A percentile compares a stretch with the other conserved stretches of the same genome.
phyloP scores from a whole-genome alignment of 2,329 filamentous ascomycete genomes.

The Colletotrichum zoysiae region DNA sequence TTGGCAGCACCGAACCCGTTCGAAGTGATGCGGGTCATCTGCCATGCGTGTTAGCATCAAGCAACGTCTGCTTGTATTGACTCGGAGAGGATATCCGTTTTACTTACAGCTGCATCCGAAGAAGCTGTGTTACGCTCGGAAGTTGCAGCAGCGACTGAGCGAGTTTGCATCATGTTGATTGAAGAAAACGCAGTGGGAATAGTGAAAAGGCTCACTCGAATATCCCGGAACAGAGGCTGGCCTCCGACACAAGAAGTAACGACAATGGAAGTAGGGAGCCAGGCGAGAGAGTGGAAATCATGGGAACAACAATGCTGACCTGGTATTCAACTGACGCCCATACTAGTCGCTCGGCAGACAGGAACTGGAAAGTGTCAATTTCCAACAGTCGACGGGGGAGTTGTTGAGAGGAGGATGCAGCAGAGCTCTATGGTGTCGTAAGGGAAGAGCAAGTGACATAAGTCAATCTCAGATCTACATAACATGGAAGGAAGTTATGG shows the following conservation, averaged over 20 bases:
- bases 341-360: not conserved
- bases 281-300: too few relatives aligned
- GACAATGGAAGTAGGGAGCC: too few relatives aligned
- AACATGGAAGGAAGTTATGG: not conserved
- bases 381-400: too few relatives aligned
- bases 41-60: not conserved
- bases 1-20: not conserved
- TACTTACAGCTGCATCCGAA: not conserved
- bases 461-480: not conserved
- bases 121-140: not conserved
- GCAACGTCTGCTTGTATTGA: not conserved
- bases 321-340: not conserved
- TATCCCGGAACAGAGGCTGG: not conserved
- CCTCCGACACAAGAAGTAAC: not conserved
- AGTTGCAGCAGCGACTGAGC: not conserved
- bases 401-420: not conserved
- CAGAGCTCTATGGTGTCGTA: not conserved
- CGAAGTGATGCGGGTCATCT: not conserved
- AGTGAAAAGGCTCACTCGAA: not conserved
- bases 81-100: too few relatives aligned
- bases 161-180: not conserved
- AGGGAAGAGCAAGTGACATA: not conserved
- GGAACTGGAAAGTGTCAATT: not conserved
- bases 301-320: too few relatives aligned
- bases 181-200: not conserved